These are phyloP conservation scores for Usnea hakonensis DNA, from an alignment of 495 filamentous ascomycete genomes.

Conservation along the genomic window DNA sequence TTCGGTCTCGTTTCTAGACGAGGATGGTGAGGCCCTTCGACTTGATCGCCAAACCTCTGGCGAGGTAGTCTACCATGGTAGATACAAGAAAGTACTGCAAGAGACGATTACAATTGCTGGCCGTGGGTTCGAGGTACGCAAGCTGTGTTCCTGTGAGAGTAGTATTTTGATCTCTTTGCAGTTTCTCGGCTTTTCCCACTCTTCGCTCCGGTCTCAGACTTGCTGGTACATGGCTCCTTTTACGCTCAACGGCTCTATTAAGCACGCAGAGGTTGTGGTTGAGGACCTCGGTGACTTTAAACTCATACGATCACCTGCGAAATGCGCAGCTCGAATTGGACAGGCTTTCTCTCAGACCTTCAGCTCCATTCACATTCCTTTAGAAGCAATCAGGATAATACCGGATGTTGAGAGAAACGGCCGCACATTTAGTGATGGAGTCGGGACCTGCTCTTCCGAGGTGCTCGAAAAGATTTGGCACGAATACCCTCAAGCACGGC, in stretches of 20 bases:
- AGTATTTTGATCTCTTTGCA: background rate
- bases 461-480: conserved; percentile 48
- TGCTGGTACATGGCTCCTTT: conserved; percentile 68
- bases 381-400: conserved; percentile 29
- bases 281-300: conserved; percentile 56
- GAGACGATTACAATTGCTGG: conserved; percentile 56
- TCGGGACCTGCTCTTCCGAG: conserved; percentile 58
- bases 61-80: conserved; percentile 42
- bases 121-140: conserved; percentile 40
- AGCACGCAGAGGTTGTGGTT: conserved; percentile 47
- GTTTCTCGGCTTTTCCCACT: conserved; percentile 79
- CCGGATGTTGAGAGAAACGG: conserved; percentile 36
- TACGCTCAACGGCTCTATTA: conserved; percentile 35
- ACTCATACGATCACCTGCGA: conserved; percentile 56
- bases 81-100: conserved; percentile 52
- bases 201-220: conserved; percentile 59
- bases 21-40: conserved; percentile 56
- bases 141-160: background rate
- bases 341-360: conserved; percentile 76
- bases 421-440: conserved; percentile 70
- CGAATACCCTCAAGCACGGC: conserved; percentile 32
- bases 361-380: conserved; percentile 40
- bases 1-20: conserved; percentile 64
- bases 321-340: conserved; percentile 73
- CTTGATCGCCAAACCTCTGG: conserved; percentile 49